Evolutionary conservation across 169 alveolate species (phyloP).

Genomic region (Amoebophrya sp.): DNA sequence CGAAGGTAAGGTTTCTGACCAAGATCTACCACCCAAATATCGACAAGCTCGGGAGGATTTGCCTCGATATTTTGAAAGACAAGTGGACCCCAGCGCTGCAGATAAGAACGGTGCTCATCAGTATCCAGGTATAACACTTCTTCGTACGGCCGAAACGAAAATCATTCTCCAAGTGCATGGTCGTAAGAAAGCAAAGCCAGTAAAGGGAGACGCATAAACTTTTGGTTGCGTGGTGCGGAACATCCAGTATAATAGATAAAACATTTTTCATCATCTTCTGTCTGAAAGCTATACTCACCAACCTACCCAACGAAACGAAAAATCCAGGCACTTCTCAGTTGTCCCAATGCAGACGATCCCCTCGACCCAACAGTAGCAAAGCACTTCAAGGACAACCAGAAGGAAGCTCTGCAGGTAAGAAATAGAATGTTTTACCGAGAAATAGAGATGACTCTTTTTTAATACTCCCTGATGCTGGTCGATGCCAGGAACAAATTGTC

Average conservation of each 20-base stretch:
- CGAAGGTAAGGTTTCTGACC: conserved; percentile 87
- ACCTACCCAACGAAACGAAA: background rate
- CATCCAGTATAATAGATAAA: too few relatives aligned
- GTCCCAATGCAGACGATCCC: conserved; percentile 98
- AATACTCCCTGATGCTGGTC: too few relatives aligned
- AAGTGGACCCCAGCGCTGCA: conserved; percentile 99
- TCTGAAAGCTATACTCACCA: background rate
- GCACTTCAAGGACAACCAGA: conserved; percentile 82
- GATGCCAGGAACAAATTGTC: too few relatives aligned
- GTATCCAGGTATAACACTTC: conserved; percentile 88
- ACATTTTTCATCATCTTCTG: background rate
- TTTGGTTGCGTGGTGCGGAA: background rate
- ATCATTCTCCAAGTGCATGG: background rate
- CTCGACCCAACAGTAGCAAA: conserved; percentile 91
- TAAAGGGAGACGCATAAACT: background rate
- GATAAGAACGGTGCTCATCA: conserved; percentile 89
- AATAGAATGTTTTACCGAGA: too few relatives aligned
- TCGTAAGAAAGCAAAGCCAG: background rate
- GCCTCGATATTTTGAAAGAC: conserved; percentile 93
- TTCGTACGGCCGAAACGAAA: conserved; percentile 64
- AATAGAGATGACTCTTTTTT: too few relatives aligned
- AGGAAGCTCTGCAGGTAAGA: conserved; percentile 65
- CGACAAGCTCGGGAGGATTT: conserved; percentile 94
- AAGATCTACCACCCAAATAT: conserved; percentile 97
- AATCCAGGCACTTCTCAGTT: conserved; percentile 88